Evolutionary conservation across 176 grass and related monocot genomes (phyloP).

Genomic region (Cenchrus purpureus): DNA sequence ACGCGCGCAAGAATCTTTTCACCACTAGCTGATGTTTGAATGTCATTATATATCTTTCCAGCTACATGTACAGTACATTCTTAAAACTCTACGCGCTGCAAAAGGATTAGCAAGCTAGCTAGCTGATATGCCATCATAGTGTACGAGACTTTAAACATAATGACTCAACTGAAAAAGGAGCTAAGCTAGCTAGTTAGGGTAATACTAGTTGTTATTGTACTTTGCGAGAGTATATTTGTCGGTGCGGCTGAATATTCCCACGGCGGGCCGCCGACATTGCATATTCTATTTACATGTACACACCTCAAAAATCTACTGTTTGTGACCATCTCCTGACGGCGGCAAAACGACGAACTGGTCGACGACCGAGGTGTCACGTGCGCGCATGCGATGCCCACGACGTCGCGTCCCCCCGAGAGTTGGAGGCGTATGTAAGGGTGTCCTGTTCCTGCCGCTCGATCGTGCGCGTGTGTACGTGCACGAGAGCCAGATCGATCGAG

Average conservation of each 20-base stretch:
- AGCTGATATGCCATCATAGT: background rate
- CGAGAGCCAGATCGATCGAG: too few species aligned
- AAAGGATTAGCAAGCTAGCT: background rate
- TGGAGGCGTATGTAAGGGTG: too few species aligned
- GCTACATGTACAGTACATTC: background rate
- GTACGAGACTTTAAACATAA: background rate
- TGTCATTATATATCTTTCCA: background rate
- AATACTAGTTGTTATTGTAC: background rate
- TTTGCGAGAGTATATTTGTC: background rate
- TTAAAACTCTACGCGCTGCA: background rate
- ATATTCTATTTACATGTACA: background rate
- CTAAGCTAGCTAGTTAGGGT: background rate
- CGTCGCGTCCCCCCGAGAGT: background rate
- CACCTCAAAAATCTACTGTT: background rate
- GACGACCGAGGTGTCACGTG: background rate
- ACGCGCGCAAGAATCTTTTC: constrained; percentile 16
- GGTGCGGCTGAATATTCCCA: constrained; percentile 17
- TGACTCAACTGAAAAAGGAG: background rate
- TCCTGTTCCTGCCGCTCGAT: background rate
- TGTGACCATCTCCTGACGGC: background rate
- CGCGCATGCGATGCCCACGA: background rate
- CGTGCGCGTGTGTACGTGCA: background rate
- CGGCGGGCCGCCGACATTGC: background rate
- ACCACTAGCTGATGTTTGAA: background rate
- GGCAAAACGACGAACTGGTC: background rate